These are phyloP conservation scores for Logfia minima DNA, from an alignment of 129 eudicot genomes.

Conservation along the genomic window DNA sequence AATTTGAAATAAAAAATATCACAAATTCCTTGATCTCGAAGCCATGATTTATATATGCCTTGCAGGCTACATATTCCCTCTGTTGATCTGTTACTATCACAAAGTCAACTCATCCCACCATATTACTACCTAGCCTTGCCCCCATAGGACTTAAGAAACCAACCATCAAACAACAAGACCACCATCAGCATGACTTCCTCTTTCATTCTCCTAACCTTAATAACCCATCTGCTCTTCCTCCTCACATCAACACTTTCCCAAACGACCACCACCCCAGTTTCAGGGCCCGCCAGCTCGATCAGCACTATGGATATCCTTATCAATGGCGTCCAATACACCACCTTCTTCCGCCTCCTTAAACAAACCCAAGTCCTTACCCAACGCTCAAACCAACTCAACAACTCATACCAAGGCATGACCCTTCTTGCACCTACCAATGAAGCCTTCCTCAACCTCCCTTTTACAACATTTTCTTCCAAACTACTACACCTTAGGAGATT, in stretches of 20 bases:
- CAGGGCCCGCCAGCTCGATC: constrained; percentile 55
- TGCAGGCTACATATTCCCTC: background rate
- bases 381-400: constrained; percentile 60
- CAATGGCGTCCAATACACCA: constrained; percentile 46
- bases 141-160: background rate
- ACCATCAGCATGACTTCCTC: constrained; percentile 26
- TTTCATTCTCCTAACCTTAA: constrained; percentile 29
- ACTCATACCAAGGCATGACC: constrained; percentile 74
- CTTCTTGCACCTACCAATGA: constrained; percentile 78
- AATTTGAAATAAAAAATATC: background rate
- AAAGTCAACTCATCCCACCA: background rate
- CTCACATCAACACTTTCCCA: constrained; percentile 34
- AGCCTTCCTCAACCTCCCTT: constrained; percentile 63
- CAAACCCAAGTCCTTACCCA: constrained; percentile 56
- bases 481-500: constrained; percentile 41
- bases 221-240: constrained; percentile 32
- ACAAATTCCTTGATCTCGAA: background rate
- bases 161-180: constrained; percentile 15
- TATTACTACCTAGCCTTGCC: background rate
- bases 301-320: constrained; percentile 61
- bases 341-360: constrained; percentile 49
- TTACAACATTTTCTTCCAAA: constrained; percentile 67
- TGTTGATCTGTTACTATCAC: background rate
- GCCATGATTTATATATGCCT: background rate
- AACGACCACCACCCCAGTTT: constrained; percentile 47